These are phyloP conservation scores for Westerdykella sp. DNA, from an alignment of 2,329 filamentous ascomycete species.

Conservation along the genomic window DNA sequence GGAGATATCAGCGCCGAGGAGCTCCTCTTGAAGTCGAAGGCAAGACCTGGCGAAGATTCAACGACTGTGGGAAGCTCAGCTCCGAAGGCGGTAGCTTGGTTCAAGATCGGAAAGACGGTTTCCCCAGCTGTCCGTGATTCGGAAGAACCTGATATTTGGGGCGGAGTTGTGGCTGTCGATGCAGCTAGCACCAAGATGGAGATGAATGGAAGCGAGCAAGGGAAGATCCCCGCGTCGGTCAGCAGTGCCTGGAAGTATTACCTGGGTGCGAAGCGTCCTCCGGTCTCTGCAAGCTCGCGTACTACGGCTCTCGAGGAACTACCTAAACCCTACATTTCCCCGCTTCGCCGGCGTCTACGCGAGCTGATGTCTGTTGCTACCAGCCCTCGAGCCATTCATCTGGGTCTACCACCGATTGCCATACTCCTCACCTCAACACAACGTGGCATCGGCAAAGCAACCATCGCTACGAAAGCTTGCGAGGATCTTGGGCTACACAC, in stretches of 20 bases:
- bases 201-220: slow-evolving; percentile 80
- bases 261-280: slow-evolving; percentile 65
- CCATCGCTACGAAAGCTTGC: slow-evolving; percentile 68
- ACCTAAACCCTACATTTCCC: slow-evolving; percentile 40
- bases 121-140: slow-evolving; percentile 46
- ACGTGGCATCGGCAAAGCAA: slow-evolving; percentile 87
- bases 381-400: slow-evolving; percentile 75
- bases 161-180: slow-evolving; percentile 78
- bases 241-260: slow-evolving; percentile 86
- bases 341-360: slow-evolving; percentile 58
- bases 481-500: slow-evolving; percentile 85
- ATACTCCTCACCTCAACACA: slow-evolving; percentile 88
- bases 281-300: slow-evolving; percentile 53
- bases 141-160: slow-evolving; percentile 71
- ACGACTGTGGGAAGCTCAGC: slow-evolving; percentile 9
- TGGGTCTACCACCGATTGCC: slow-evolving; percentile 81
- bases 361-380: slow-evolving; percentile 85
- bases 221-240: slow-evolving; percentile 68
- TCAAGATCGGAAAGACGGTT: slow-evolving; percentile 72
- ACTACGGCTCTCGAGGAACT: slow-evolving; percentile 42
- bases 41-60: slow-evolving; percentile 24
- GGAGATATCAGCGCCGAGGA: slow-evolving; percentile 58
- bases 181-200: slow-evolving; percentile 82
- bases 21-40: slow-evolving; percentile 45
- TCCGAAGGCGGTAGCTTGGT: slow-evolving; percentile 68